Base-by-base conservation (phyloP, 768 basidiomycete genomes). In the Leucocoprinus birnbaumii region DNA sequence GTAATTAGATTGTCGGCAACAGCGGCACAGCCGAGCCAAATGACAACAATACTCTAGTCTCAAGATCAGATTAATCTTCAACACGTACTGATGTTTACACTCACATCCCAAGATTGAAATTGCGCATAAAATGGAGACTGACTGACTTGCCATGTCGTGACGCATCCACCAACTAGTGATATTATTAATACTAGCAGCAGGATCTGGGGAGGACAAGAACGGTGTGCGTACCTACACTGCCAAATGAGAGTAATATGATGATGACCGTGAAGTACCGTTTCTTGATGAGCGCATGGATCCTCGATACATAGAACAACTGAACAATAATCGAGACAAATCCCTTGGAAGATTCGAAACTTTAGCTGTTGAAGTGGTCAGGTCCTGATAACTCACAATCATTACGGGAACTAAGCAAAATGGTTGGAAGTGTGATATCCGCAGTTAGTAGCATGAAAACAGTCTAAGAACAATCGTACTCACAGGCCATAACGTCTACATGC, bases 281-380 rank as follows among this genome's bases (percentile, higher is more conserved):
- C 6, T 51, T 56, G 18, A 68, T 69, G 3, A 71, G 53, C 3
- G 66, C 61, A 19, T 60, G 59, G 37, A 71, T 58, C 22, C 69
- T 62, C 70, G 68, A 71, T 3, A 76, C 76, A 41, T 78, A 79
- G 61, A 81, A 82, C 3, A 74, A 55, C 51, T 81, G 79, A 7
- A 79, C 78, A 8, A 72, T 59, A 4, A 68, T 56, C 0, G 73
- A 75, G 27, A 77, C 76, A 49, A 80, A 68, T 2, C 71, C 78
- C 79, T 80, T 31, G 8, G 21, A 35, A 21, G 14, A 21, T 44
- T 14, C 10, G 8, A 24, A 7, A 6, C 9, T 11, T 31, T 11
- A 31, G 31, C 11, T 31, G 31, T 5, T 31, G 6, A 31, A 31
- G 6, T 31, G 31, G 31, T 31, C 31, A 5, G n/a, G n/a, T n/a